A percentile compares a stretch with the other conserved stretches of the same genome.
Evolutionary conservation across 305 asterid genomes (phyloP).

Genomic region (Solanum hybrid): DNA sequence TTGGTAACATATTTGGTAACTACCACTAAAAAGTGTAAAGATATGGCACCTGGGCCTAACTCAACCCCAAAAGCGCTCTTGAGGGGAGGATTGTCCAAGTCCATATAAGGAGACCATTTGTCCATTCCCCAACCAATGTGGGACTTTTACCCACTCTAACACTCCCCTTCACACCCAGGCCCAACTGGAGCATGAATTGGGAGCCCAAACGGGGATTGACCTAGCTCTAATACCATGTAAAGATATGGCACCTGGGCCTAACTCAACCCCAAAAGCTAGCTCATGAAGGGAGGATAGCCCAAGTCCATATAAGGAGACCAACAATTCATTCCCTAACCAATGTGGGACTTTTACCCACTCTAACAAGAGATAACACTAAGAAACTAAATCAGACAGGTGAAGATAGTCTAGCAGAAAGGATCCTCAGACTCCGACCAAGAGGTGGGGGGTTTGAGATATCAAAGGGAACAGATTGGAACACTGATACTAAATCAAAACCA

Average conservation of each 20-base stretch:
- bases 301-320: neutral
- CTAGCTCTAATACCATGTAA: neutral
- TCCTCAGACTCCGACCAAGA: neutral
- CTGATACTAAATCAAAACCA: neutral
- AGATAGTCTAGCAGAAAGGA: neutral
- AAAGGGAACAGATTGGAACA: neutral
- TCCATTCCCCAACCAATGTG: neutral
- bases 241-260: neutral
- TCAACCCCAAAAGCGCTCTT: neutral
- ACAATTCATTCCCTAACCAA: neutral
- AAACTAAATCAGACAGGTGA: neutral
- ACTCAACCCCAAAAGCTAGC: neutral
- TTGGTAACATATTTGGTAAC: neutral
- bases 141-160: neutral
- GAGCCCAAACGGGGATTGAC: neutral
- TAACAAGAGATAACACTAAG: neutral
- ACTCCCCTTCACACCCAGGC: neutral
- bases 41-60: neutral
- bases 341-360: neutral
- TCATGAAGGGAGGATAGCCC: neutral
- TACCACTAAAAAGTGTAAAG: neutral
- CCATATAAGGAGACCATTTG: neutral
- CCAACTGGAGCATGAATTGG: neutral
- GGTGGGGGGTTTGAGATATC: neutral
- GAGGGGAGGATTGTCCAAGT: neutral